Base-by-base conservation (phyloP, 768 basidiomycete genomes). In the Hemileccinum impolitum region DNA sequence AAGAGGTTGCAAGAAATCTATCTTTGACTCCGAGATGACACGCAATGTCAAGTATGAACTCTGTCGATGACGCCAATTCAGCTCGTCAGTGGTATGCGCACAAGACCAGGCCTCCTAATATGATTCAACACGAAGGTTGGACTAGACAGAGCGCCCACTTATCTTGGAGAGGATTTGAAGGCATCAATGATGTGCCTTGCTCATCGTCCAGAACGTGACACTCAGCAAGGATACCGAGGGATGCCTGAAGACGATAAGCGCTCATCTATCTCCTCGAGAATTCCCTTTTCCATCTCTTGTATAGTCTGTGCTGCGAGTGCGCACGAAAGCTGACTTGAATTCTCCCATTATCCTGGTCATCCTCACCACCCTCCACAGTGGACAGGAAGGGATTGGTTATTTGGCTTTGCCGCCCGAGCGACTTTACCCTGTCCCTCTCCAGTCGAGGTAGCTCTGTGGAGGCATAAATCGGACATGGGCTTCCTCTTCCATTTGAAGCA, bases 81-180 rank as follows among this genome's bases (percentile, higher is more conserved):
- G n/a, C n/a, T n/a, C n/a, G n/a, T n/a, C n/a, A n/a, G n/a, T n/a
- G n/a, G n/a, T n/a, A n/a, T n/a, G n/a, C n/a, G n/a, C n/a, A n/a
- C n/a, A n/a, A n/a, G n/a, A n/a, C n/a, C n/a, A n/a, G n/a, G n/a
- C n/a, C n/a, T n/a, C n/a, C n/a, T n/a, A n/a, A n/a, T n/a, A n/a
- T n/a, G n/a, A n/a, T n/a, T n/a, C n/a, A n/a, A n/a, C n/a, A n/a
- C n/a, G n/a, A n/a, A n/a, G n/a, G n/a, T n/a, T n/a, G n/a, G n/a
- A n/a, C n/a, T n/a, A n/a, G n/a, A n/a, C n/a, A n/a, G n/a, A n/a
- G n/a, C n/a, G n/a, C n/a, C n/a, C 90, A 1, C 89, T 91, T 31
- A 95, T 90, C 62, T 88, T 89, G 31, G 75, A 73, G 4, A 91
- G 82, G 49, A 94, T 93, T 15, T 80, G 75, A n/a, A 85, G 68